Base-by-base conservation (phyloP, 805 yeast species). In the Metschnikowia cubensis region DNA sequence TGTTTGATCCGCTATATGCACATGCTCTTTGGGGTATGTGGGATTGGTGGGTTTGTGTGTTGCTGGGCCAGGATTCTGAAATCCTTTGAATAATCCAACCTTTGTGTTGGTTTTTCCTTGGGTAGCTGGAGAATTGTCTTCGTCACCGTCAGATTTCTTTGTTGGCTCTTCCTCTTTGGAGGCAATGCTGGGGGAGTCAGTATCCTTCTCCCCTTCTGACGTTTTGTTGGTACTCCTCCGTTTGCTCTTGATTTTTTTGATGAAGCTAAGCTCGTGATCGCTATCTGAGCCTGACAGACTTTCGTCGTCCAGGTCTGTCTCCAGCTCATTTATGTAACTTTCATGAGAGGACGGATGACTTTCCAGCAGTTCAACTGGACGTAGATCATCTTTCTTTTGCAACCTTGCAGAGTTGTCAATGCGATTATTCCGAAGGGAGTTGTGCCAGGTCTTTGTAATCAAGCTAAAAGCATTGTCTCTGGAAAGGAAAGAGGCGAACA, bases 401-500 rank as follows among this genome's bases (percentile, higher is more conserved):
- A 43, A 35, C 11, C 49, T 40, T 17, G 52, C 51, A 17, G 53
- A 35, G 13, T 42, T 45, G 14, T 18, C 51, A 8, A 47, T 25
- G 18, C 36, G 38, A 18, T 42, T 58, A 14, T 62, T 63, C 52
- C 62, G 59, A 6, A 73, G 60, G 1, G 69, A 70, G 45, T 71
- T 69, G 50, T 82, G 53, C 92, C 94, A 86, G 6, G 84, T 79
- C 44, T 74, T 78, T 4, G 80, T 73, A 46, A 87, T 76, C 34
- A 80, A 63, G 47, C 70, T 73, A 57, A 71, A 78, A 0, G 81
- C 69, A 0, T 71, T 50, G 64, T 85, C 91, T 56, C 91, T 73
- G 3, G 82, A 71, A 25, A 83, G 69, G 52, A 85, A 80, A 0
- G 86, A 78, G 0, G 89, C 89, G 71, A 85, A 85, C 0, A 76